Base-by-base conservation (phyloP, 345 rosid genomes). In the Luvunga scandens region DNA sequence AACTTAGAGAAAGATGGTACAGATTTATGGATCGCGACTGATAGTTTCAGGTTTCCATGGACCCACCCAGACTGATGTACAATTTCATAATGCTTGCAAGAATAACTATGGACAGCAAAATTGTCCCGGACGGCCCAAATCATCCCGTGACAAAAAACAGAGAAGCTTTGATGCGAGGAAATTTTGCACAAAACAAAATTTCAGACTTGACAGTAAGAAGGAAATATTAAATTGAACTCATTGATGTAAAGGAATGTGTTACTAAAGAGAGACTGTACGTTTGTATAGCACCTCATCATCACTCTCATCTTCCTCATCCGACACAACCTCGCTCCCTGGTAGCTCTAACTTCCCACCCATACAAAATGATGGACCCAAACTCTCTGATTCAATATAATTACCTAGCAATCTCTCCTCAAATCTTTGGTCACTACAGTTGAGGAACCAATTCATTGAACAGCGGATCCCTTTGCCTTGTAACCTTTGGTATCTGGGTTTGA, bases 391-490 rank as follows among this genome's bases (percentile, higher is more conserved):
- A n/a, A 92, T 84, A 73, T 82, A 92, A 82, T 89, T 89, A 69
- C 91, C 92, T 80, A 80, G 91, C 80, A 93, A 72, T 68, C 96
- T 85, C 82, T 92, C 97, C 80, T 93, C 98, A 70, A 93, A 95
- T 87, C 98, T 92, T 84, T 87, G 91, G 80, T 95, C 98, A 66
- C 98, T 95, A 67, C 98, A 95, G 73, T 93, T 95, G 16, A 95
- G 91, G 83, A 93, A 92, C 96, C 97, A 92, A 84, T 92, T 89
- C 87, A 95, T 75, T 0, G 97, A 92, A 78, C 86, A 85, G 83
- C 91, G 86, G 57, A 91, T 91, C 25, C 97, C 97, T 80, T 89
- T 92, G 84, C 90, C 81, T 80, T 91, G 90, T 60, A 93, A 78
- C 79, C 79, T 85, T 79, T 87, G 90, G 75, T 95, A 93, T 84